phyloP scores from a whole-genome alignment of 75 land plant species.

The Ceratopteris richardii region DNA sequence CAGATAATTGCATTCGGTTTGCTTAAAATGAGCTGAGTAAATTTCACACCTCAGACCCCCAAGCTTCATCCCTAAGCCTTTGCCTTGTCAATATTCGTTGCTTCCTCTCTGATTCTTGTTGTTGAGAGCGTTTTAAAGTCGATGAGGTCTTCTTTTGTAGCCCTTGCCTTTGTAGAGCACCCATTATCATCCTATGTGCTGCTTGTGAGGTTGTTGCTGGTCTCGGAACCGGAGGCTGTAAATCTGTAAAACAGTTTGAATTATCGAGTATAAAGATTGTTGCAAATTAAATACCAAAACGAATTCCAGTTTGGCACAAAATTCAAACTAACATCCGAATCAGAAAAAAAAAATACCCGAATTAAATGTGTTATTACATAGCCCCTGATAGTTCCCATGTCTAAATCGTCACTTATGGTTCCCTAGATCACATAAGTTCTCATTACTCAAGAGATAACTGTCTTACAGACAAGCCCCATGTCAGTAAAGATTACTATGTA shows the following conservation, averaged over 20 bases:
- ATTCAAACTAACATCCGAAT: no score
- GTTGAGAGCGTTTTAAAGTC: slow-evolving; percentile 39
- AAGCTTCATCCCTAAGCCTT: slow-evolving; percentile 75
- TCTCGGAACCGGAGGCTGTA: slow-evolving; percentile 80
- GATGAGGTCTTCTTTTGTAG: slow-evolving; percentile 40
- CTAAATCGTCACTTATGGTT: no score
- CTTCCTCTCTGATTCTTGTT: slow-evolving; percentile 73
- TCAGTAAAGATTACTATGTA: no score
- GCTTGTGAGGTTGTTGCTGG: slow-evolving; percentile 82
- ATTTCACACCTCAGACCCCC: slow-evolving; percentile 53
- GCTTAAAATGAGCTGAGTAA: background rate
- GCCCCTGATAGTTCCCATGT: no score
- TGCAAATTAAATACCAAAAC: no score
- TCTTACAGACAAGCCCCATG: no score
- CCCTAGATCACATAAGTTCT: no score
- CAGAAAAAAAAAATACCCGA: no score
- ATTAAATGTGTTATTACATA: no score
- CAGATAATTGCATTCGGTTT: no score
- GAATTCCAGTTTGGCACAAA: no score
- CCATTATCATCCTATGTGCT: slow-evolving; percentile 62
- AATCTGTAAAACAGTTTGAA: slow-evolving; percentile 35
- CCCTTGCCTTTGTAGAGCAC: slow-evolving; percentile 65
- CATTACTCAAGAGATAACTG: no score
- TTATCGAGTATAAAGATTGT: background rate
- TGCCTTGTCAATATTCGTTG: slow-evolving; percentile 60